Evolutionary conservation across 1,284 basidiomycete genomes (phyloP).

Genomic region (Kalmanozyma brasiliensis): DNA sequence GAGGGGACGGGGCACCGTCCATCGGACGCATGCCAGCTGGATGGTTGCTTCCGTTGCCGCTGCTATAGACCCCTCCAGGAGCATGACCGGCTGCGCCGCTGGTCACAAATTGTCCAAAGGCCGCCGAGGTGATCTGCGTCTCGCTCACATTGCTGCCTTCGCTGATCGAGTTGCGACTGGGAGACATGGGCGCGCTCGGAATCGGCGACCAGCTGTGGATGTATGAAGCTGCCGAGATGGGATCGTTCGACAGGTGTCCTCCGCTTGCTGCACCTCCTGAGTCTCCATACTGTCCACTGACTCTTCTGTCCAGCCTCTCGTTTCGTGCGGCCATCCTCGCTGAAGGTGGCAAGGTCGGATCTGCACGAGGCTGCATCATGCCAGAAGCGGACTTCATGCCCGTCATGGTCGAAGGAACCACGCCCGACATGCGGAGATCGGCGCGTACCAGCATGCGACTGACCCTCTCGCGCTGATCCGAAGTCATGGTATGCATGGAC

Average conservation of each 20-base stretch:
- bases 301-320: conserved; percentile 22
- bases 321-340: conserved; percentile 25
- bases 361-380: conserved; percentile 19
- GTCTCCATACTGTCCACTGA: conserved; percentile 19
- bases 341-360: conserved; percentile 29
- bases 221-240: conserved; percentile 44
- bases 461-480: conserved; percentile 49
- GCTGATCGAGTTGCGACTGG: conserved; percentile 35
- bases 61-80: not conserved
- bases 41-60: not conserved
- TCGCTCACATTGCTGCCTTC: conserved; percentile 26
- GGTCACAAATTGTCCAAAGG: conserved; percentile 41
- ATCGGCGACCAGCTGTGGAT: conserved; percentile 50
- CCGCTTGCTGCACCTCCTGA: conserved; percentile 12
- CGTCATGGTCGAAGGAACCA: conserved; percentile 21
- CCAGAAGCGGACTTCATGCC: conserved; percentile 19
- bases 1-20: conserved; percentile 13
- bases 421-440: conserved; percentile 26
- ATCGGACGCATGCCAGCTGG: conserved; percentile 2
- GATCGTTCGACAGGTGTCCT: conserved; percentile 5
- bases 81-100: conserved; percentile 8
- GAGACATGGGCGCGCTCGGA: conserved; percentile 48
- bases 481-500: conserved; percentile 47
- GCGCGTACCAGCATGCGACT: conserved; percentile 45
- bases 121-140: conserved; percentile 26